Base-by-base conservation (phyloP, 306 rosid genomes). In the Prunus davidiana region DNA sequence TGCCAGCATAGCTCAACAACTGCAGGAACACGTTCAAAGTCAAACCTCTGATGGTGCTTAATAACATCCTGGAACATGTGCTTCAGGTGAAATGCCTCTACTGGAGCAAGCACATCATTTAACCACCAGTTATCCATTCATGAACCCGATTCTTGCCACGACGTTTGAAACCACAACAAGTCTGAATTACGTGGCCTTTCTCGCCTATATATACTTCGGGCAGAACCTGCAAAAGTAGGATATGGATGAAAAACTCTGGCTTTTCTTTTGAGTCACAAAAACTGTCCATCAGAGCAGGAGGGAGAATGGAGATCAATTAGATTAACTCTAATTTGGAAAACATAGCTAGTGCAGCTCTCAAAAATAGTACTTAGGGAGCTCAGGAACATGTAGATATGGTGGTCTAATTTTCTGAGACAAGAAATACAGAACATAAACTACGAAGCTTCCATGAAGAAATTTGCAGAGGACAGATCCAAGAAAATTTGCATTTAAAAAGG, bases 1-100 rank as follows among this genome's bases (percentile, higher is more conserved):
- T 92, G 99, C 93, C 90, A 86, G 81, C 97, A 92, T 64, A 94
- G 80, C 89, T 92, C 96, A 3, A 88, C 84, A 51, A 90, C 96
- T 27, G 97, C 97, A 57, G 98, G 91, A 77, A 94, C 83, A 57
- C 95, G 93, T 34, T 90, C 95, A 73, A 82, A 84, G 86, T 92
- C 95, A 77, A 94, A 92, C 89, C 97, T 89, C 68, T 94, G 84
- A 18, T 88, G 20, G 71, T 92, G 97, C 71, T 75, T 81, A 72
- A 92, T 88, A 82, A 94, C 87, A 79, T 73, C 86, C 82, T 89
- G 95, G 76, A 87, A 89, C 93, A 90, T 89, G 86, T 51, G 81
- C 45, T 71, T 62, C n/a, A 91, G 86, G 78, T 89, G 98, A 88
- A 87, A 92, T 7, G 93, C 64, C 82, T 90, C 93, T 50, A 92